phyloP scores from a whole-genome alignment of 176 grass and related monocot genomes.

The Sorghum bicolor region DNA sequence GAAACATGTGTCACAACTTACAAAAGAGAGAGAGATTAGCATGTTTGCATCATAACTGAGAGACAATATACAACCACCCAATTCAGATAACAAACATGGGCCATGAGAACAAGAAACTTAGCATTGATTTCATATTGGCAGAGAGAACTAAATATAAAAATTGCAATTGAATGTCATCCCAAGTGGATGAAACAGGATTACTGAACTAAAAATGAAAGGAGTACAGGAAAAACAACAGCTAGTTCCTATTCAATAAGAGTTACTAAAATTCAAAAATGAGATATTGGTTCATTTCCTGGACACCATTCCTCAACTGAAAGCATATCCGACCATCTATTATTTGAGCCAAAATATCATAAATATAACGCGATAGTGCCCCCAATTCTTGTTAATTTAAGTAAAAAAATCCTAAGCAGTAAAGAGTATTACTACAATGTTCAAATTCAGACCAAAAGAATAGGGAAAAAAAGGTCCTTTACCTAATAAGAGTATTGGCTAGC shows the following conservation, averaged over 20 bases:
- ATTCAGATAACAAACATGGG: background rate
- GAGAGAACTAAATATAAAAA: background rate
- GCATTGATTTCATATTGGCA: background rate
- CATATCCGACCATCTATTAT: background rate
- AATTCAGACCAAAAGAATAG: background rate
- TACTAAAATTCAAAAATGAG: background rate
- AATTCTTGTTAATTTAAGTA: background rate
- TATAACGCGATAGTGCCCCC: background rate
- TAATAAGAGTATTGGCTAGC: slow-evolving; percentile 37
- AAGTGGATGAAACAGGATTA: background rate
- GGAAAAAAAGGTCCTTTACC: slow-evolving; percentile 17
- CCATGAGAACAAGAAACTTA: background rate
- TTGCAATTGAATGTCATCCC: background rate
- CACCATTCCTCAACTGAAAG: background rate
- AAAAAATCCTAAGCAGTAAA: background rate
- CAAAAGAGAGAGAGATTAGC: background rate
- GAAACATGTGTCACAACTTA: background rate
- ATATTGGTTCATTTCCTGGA: background rate
- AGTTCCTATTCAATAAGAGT: background rate
- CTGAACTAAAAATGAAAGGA: background rate
- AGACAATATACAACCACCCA: background rate
- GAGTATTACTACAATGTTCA: background rate
- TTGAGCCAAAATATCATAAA: background rate
- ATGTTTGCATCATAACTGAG: background rate
- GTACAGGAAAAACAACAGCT: background rate